Conservation (phyloP, 192 early-diverging fungal genomes). For the Linnemannia zychae region DNA sequence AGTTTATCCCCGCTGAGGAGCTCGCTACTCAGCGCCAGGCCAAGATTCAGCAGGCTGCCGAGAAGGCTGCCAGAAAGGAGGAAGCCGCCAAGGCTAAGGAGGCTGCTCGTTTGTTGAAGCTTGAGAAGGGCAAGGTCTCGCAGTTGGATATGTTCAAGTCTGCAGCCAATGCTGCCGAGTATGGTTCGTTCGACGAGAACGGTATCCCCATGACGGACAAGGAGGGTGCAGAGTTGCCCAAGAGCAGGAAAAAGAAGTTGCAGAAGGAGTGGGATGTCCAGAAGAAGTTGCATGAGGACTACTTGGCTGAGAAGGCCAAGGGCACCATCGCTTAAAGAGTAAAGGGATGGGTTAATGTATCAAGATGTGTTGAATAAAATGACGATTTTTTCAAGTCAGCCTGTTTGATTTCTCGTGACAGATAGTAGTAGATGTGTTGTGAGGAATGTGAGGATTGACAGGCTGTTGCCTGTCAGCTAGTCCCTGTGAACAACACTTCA, state of each 20-base stretch:
- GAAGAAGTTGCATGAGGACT: conserved; percentile 91
- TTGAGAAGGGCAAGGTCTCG: conserved; percentile 83
- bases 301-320: conserved; percentile 64
- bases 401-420: no score
- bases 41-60: conserved; percentile 75
- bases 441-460: no score
- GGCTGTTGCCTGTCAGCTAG: no score
- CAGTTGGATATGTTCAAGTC: conserved; percentile 88
- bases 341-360: background rate
- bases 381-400: no score
- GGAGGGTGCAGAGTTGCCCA: conserved; percentile 87
- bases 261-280: conserved; percentile 89
- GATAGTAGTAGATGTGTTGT: no score
- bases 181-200: conserved; percentile 51
- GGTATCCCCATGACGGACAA: conserved; percentile 91
- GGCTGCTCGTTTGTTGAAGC: conserved; percentile 73
- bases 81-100: conserved; percentile 70
- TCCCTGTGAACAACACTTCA: no score
- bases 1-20: conserved; percentile 85
- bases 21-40: conserved; percentile 74
- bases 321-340: conserved; percentile 35
- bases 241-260: conserved; percentile 88
- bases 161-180: conserved; percentile 39
- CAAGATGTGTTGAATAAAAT: background rate
- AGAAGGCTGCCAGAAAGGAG: conserved; percentile 73